Evolutionary conservation across 2,329 filamentous ascomycete species (phyloP).

Genomic region (Cercospora zeina): DNA sequence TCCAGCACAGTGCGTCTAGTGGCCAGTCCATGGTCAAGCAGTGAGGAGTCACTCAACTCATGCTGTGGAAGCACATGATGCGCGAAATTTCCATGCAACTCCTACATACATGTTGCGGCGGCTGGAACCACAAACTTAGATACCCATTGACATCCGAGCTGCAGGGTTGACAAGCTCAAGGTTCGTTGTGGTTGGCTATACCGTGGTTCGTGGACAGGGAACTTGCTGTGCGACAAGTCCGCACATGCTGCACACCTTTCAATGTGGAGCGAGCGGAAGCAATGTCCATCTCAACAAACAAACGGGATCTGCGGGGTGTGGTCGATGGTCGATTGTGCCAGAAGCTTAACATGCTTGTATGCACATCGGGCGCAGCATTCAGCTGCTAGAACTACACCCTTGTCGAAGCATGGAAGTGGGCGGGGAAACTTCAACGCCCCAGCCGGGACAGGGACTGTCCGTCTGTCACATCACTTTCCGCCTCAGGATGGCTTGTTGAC

Average conservation of each 20-base stretch:
- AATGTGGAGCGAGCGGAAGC: neutral
- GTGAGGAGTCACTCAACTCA: conserved; percentile 4
- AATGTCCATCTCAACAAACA: neutral
- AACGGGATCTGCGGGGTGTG: conserved; percentile 1
- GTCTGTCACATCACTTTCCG: neutral
- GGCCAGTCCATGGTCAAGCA: neutral
- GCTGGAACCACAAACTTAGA: neutral
- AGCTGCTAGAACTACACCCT: neutral
- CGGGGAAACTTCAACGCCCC: neutral
- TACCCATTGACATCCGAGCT: conserved; percentile 5
- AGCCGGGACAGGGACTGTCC: conserved; percentile 1
- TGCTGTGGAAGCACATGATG: neutral
- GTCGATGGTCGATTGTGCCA: neutral
- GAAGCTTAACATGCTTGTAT: conserved; percentile 9
- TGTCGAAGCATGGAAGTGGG: neutral
- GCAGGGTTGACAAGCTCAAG: neutral
- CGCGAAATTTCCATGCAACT: neutral
- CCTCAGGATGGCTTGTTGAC: neutral
- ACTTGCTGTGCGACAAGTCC: neutral
- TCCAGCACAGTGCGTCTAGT: neutral
- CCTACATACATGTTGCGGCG: neutral
- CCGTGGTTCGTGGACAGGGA: neutral
- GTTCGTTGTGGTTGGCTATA: neutral
- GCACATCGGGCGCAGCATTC: neutral
- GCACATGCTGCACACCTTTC: conserved; percentile 2